These are phyloP conservation scores for Starmerella scarabaei DNA, from an alignment of 805 yeast genomes.

Conservation along the genomic window DNA sequence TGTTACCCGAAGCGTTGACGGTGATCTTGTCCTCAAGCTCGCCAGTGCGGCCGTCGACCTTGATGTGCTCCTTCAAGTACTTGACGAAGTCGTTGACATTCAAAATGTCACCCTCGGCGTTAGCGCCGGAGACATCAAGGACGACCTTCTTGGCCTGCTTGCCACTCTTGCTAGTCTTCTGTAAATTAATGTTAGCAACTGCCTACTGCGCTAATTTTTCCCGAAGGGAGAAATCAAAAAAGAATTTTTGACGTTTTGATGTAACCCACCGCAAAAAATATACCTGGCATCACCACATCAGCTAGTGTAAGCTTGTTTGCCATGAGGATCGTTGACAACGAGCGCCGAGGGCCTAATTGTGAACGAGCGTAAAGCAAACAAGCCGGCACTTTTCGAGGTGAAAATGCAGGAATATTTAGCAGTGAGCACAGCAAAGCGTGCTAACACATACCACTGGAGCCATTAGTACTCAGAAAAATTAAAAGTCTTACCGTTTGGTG, in stretches of 20 bases:
- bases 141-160: conserved; percentile 69
- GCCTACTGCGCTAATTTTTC: conserved; percentile 51
- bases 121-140: conserved; percentile 92
- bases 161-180: conserved; percentile 47
- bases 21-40: conserved; percentile 93
- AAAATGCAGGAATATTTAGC: conserved; percentile 13
- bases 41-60: conserved; percentile 93
- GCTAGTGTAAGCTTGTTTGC: background rate
- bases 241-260: conserved; percentile 14
- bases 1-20: conserved; percentile 66
- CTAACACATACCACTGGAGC: conserved; percentile 79
- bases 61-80: conserved; percentile 98
- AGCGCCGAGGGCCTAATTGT: background rate
- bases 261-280: conserved; percentile 21
- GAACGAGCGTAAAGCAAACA: background rate
- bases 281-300: background rate
- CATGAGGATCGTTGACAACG: background rate
- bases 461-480: conserved; percentile 36
- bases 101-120: conserved; percentile 95
- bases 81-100: conserved; percentile 96
- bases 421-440: conserved; percentile 32
- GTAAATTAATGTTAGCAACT: conserved; percentile 34
- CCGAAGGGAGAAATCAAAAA: conserved; percentile 7
- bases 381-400: background rate
- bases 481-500: conserved; percentile 8